Evolutionary conservation across 2,329 filamentous ascomycete genomes (phyloP).

Genomic region (Fonsecaea erecta): DNA sequence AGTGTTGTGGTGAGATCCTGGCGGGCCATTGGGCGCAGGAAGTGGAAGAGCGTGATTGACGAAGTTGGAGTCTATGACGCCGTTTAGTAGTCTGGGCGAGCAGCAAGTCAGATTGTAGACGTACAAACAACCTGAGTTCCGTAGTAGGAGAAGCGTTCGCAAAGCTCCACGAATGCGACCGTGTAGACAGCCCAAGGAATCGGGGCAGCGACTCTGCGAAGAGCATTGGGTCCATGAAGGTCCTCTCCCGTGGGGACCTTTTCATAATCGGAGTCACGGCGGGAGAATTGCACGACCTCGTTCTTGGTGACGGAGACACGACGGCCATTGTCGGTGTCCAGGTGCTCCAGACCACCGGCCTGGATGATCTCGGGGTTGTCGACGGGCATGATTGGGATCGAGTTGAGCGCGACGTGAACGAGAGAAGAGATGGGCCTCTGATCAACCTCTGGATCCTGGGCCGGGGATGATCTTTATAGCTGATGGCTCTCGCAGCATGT

Average conservation of each 20-base stretch:
- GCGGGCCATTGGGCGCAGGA: slow-evolving; percentile 45
- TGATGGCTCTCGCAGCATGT: background rate
- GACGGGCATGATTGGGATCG: slow-evolving; percentile 6
- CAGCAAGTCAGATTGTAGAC: slow-evolving; percentile 26
- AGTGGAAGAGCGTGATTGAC: slow-evolving; percentile 17
- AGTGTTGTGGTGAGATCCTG: slow-evolving; percentile 53
- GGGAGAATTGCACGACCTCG: background rate
- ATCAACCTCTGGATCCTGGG: background rate
- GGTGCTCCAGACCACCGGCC: slow-evolving; percentile 17
- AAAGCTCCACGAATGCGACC: slow-evolving; percentile 73
- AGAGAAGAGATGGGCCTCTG: background rate
- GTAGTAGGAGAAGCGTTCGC: slow-evolving; percentile 48
- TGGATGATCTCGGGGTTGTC: slow-evolving; percentile 17
- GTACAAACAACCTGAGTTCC: slow-evolving; percentile 69
- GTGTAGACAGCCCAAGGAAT: slow-evolving; percentile 58
- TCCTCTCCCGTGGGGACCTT: slow-evolving; percentile 7
- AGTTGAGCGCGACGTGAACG: background rate
- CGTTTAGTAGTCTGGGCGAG: background rate
- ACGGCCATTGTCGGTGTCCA: background rate
- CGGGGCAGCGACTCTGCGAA: slow-evolving; percentile 13
- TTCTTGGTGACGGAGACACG: slow-evolving; percentile 14
- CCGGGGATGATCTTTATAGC: slow-evolving; percentile 4
- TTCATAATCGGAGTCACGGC: slow-evolving; percentile 7
- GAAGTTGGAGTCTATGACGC: slow-evolving; percentile 16
- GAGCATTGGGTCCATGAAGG: slow-evolving; percentile 16